phyloP scores from a whole-genome alignment of 1,284 basidiomycete genomes.

The Anthracocystis walkeri region DNA sequence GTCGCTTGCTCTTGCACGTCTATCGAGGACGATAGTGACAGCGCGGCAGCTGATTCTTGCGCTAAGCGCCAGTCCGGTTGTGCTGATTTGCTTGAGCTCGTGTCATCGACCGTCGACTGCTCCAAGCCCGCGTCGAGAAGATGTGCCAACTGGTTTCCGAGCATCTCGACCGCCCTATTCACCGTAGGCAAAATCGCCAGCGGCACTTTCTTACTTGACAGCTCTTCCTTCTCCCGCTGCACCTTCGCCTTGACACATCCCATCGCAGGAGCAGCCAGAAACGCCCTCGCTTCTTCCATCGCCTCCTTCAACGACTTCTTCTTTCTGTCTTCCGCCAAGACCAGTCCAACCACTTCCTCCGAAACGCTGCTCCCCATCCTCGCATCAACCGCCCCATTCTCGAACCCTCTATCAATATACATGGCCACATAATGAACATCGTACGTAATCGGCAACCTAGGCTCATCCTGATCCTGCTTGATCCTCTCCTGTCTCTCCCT shows the following conservation, averaged over 20 bases:
- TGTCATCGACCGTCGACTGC: background rate
- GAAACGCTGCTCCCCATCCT: constrained; percentile 8
- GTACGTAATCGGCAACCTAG: constrained; percentile 41
- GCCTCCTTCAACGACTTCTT: background rate
- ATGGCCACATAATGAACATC: constrained; percentile 41
- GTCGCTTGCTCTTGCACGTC: background rate
- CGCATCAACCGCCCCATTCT: constrained; percentile 15
- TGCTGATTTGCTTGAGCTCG: background rate
- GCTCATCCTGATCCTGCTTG: constrained; percentile 54
- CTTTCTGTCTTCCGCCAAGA: background rate
- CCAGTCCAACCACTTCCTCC: constrained; percentile 5
- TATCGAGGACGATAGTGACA: constrained; percentile 17
- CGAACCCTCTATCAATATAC: constrained; percentile 48
- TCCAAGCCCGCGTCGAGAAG: constrained; percentile 23
- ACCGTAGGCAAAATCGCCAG: constrained; percentile 23
- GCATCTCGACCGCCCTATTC: constrained; percentile 19
- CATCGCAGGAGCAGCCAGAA: constrained; percentile 3
- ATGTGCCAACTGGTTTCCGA: constrained; percentile 11
- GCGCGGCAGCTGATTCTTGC: constrained; percentile 14
- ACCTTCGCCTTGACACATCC: background rate
- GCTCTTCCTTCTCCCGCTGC: background rate
- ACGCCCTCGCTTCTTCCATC: constrained; percentile 16
- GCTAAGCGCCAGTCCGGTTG: background rate
- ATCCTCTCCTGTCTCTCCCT: constrained; percentile 53
- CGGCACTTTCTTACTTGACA: background rate